These are phyloP conservation scores for Flaveria linearis DNA, from an alignment of 129 eudicot genomes.

Conservation along the genomic window DNA sequence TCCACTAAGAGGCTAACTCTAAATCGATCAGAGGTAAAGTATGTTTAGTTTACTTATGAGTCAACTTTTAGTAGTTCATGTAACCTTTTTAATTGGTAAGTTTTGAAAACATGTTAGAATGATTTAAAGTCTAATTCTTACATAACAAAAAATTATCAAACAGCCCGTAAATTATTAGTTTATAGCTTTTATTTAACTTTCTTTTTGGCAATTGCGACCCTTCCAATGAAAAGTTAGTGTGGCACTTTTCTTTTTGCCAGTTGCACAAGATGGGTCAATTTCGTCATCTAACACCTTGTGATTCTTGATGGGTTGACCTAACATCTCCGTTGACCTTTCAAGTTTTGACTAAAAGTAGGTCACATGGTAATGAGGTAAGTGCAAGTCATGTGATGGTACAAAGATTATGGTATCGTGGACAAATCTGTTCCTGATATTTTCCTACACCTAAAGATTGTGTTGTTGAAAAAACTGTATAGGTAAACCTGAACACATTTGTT, in stretches of 20 bases:
- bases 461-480: slow-evolving; percentile 5
- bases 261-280: slow-evolving; percentile 26
- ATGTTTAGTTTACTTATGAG: too few relatives aligned
- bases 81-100: background rate
- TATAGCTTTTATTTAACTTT: background rate
- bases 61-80: too few relatives aligned
- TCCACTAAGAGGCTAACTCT: too few relatives aligned
- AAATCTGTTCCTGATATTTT: slow-evolving; percentile 26
- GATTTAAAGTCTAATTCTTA: too few relatives aligned
- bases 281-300: slow-evolving; percentile 37
- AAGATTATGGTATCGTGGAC: slow-evolving; percentile 23
- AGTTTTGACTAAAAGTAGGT: slow-evolving; percentile 16
- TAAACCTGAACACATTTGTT: too few relatives aligned
- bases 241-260: slow-evolving; percentile 20
- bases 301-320: slow-evolving; percentile 33
- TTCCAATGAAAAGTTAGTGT: slow-evolving; percentile 8
- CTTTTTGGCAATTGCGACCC: slow-evolving; percentile 11
- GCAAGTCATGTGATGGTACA: slow-evolving; percentile 32
- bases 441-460: slow-evolving; percentile 22
- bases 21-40: too few relatives aligned
- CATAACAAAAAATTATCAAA: too few relatives aligned
- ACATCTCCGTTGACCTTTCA: slow-evolving; percentile 9
- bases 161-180: too few relatives aligned
- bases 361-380: slow-evolving; percentile 30
- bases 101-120: too few relatives aligned